phyloP scores from a whole-genome alignment of 2,329 filamentous ascomycete species.

The Teratosphaeria gauchensis region DNA sequence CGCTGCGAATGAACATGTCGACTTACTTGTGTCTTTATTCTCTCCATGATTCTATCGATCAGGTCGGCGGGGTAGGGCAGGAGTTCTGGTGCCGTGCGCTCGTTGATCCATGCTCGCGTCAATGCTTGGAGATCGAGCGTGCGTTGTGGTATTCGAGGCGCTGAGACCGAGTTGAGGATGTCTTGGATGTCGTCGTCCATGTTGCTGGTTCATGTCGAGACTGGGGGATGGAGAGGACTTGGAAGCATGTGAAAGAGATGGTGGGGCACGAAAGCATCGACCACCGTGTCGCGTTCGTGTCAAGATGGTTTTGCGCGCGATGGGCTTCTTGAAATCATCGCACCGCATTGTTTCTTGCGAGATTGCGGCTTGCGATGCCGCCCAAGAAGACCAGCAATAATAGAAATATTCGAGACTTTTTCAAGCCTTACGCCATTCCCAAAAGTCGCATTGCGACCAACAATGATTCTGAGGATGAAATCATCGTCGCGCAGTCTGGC shows the following conservation, averaged over 20 bases:
- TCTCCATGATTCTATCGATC: slow-evolving; percentile 71
- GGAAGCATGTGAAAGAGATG: background rate
- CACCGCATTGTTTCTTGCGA: background rate
- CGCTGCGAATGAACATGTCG: too few relatives aligned
- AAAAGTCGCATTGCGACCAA: slow-evolving; percentile 14
- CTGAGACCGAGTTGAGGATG: slow-evolving; percentile 43
- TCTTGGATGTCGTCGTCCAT: slow-evolving; percentile 38
- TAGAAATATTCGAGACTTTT: slow-evolving; percentile 29
- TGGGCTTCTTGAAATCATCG: background rate
- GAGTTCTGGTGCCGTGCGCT: slow-evolving; percentile 82
- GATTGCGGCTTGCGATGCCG: background rate
- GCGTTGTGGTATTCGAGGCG: slow-evolving; percentile 40
- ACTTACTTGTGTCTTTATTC: slow-evolving; percentile 17
- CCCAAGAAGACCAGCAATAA: background rate
- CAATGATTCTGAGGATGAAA: slow-evolving; percentile 16
- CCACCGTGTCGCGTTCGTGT: background rate
- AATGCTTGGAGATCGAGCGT: slow-evolving; percentile 75
- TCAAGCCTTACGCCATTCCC: slow-evolving; percentile 31
- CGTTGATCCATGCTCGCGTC: slow-evolving; percentile 87
- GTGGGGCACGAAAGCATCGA: background rate
- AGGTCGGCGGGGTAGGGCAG: slow-evolving; percentile 66
- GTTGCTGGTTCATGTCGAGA: background rate
- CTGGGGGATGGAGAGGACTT: background rate
- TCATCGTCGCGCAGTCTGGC: slow-evolving; percentile 13
- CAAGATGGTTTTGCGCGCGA: background rate